Evolutionary conservation across 257 asterid genomes (phyloP).

Genomic region (Jaltomata sinuosa): DNA sequence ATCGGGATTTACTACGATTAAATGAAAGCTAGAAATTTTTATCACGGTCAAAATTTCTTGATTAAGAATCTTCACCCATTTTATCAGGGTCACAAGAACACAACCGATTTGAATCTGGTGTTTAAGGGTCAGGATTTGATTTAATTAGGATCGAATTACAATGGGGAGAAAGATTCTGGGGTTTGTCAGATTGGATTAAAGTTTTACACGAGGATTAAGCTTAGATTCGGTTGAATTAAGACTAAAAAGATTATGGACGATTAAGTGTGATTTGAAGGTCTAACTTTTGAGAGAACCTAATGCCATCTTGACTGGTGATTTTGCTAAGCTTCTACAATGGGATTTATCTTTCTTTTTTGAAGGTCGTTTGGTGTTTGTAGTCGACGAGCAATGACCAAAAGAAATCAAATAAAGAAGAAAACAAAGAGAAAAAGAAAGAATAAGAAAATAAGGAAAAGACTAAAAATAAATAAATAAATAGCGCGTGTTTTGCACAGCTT

Average conservation of each 20-base stretch:
- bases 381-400: no score
- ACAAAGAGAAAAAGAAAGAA: no score
- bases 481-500: no score
- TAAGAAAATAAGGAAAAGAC: no score
- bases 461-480: no score
- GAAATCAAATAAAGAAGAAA: no score
- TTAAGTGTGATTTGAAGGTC: constrained; percentile 48
- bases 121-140: constrained; percentile 32
- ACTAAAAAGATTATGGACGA: constrained; percentile 38
- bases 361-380: no score
- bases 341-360: no score
- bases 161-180: constrained; percentile 19
- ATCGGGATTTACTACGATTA: constrained; percentile 70
- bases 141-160: constrained; percentile 26
- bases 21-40: constrained; percentile 54
- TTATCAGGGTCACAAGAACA: constrained; percentile 55
- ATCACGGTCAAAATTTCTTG: constrained; percentile 42
- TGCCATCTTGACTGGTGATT: constrained; percentile 69
- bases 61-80: constrained; percentile 26
- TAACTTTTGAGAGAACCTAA: constrained; percentile 27
- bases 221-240: constrained; percentile 39
- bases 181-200: constrained; percentile 39
- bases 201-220: constrained; percentile 30
- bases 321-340: no score
- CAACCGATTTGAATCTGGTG: constrained; percentile 16